These are phyloP conservation scores for Tolypocladium pustulatum DNA, from an alignment of 2,329 filamentous ascomycete species.

Conservation along the genomic window DNA sequence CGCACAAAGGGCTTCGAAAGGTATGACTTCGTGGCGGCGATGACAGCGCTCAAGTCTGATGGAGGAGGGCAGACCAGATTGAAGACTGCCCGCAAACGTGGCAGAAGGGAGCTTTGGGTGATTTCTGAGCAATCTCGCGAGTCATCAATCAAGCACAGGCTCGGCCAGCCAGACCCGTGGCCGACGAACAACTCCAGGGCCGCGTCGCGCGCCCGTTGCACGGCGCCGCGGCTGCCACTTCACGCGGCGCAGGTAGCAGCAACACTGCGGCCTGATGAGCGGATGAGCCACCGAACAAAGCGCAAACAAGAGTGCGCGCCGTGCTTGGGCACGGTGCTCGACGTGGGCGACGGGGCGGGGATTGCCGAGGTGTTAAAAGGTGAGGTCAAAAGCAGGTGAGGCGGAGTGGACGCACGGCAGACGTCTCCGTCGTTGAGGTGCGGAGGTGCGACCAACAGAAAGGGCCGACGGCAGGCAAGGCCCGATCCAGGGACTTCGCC, in stretches of 20 bases:
- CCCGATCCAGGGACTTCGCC: neutral
- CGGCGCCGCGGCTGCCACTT: neutral
- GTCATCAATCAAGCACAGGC: neutral
- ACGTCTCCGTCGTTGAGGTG: neutral
- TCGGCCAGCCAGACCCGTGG: neutral
- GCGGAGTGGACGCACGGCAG: neutral
- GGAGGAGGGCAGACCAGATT: neutral
- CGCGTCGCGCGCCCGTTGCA: neutral
- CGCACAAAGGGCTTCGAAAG: neutral
- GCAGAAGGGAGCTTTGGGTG: no score
- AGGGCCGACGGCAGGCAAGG: neutral
- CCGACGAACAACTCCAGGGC: neutral
- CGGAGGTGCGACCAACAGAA: neutral
- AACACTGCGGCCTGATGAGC: neutral
- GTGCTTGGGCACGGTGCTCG: neutral
- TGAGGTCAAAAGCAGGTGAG: neutral
- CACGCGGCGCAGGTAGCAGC: neutral
- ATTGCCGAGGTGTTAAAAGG: neutral
- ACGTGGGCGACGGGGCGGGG: neutral
- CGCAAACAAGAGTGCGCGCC: neutral
- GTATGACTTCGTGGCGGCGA: neutral
- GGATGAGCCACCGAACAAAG: neutral
- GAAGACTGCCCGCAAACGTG: neutral
- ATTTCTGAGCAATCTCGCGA: neutral
- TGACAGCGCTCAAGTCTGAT: neutral